Evolutionary conservation across 2,329 filamentous ascomycete genomes (phyloP).

Genomic region (Lecanicillium sp.): DNA sequence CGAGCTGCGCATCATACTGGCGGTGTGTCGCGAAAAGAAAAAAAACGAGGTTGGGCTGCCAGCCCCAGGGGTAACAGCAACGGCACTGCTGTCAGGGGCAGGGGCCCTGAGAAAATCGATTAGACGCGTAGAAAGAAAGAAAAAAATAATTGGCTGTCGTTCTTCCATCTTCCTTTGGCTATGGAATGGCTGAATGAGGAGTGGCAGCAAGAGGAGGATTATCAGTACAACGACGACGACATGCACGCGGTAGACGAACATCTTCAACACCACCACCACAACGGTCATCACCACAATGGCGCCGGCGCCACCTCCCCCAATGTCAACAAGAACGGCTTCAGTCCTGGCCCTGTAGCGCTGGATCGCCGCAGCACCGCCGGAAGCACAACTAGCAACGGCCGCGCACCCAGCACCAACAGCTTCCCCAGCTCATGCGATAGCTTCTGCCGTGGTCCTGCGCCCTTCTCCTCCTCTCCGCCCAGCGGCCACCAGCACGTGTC

Average conservation of each 20-base stretch:
- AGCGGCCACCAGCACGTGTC: not conserved
- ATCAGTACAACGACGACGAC: conserved; percentile 7
- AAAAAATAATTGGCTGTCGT: conserved; percentile 1
- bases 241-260: conserved; percentile 12
- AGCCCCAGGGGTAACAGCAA: no score
- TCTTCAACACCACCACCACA: conserved; percentile 2
- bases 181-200: conserved; percentile 14
- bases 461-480: conserved; percentile 3
- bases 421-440: conserved; percentile 8
- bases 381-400: conserved; percentile 7
- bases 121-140: no score
- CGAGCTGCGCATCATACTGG: no score
- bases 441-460: not conserved
- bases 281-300: not conserved
- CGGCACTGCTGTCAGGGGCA: no score
- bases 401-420: conserved; percentile 1
- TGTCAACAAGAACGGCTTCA: no score
- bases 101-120: no score
- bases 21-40: no score
- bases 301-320: not conserved
- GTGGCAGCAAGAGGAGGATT: conserved; percentile 12
- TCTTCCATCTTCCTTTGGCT: conserved; percentile 2
- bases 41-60: no score
- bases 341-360: conserved; percentile 9
- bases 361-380: conserved; percentile 12